Evolutionary conservation across 768 basidiomycete species (phyloP), one percentile per base, ranked within the genome.

Genomic region (Sutorius australiensis): DNA sequence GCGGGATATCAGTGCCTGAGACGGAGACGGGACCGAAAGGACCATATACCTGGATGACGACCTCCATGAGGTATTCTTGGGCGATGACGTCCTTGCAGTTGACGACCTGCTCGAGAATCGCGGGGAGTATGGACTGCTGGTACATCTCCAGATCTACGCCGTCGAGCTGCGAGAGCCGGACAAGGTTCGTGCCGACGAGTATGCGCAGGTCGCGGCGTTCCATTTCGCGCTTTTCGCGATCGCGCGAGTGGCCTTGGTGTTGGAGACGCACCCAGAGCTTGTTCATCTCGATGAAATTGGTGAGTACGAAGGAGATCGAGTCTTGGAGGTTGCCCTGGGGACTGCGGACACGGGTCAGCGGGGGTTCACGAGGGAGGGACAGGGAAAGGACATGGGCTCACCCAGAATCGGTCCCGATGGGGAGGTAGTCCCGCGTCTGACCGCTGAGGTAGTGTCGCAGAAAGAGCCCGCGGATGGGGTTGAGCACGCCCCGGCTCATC

Each of bases 201-300:
- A 98, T 98, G 5, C 97, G 86, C 48, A 99, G 75, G 61, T 99
- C 97, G 54, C 88, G 84, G 30, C 97, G 86, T 67, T 99, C 97
- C 77, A 95, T 77, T 69, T 98, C 97, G 48, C 97, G 89, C 71
- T 97, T 97, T 68, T 99, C 97, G 48, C 95, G 84, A 68, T 99
- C 97, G 43, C 93, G 83, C 1, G 94, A 97, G 64, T 98, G 95
- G 0, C 95, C 97, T 65, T 95, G 92, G 64, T 99, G 97, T 70
- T 98, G 97, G 11, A 98, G 79, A 37, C 97, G 90, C 3, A 99
- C 95, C 97, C 97, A 98, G 21, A 98, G 85, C 69, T 98, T 99
- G 80, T 98, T 98, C 95, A 98, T 99, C 67, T 99, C 97, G 67
- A 99, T 92, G 65, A 99, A 98, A 71, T 98, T 98, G 55, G 94